Evolutionary conservation across 2,329 filamentous ascomycete species (phyloP).

Genomic region (Diaporthe helianthi): DNA sequence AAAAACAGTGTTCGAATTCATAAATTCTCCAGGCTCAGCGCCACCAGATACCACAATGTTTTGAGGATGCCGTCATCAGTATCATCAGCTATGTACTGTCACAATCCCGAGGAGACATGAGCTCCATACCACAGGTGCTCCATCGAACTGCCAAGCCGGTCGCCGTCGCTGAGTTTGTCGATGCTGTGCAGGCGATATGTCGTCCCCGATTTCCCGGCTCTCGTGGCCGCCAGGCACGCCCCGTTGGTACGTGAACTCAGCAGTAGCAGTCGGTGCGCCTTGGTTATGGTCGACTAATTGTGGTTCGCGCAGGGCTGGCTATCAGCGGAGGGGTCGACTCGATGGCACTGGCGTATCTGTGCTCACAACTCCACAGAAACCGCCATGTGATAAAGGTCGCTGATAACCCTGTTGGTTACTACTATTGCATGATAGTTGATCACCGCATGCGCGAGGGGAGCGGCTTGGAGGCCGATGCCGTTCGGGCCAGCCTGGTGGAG

Average conservation of each 20-base stretch:
- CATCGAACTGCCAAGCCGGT: constrained; percentile 51
- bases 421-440: constrained; percentile 61
- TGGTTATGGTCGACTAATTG: neutral
- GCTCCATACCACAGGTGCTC: constrained; percentile 47
- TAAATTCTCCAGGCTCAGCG: neutral
- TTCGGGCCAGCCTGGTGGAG: constrained; percentile 46
- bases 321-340: constrained; percentile 95
- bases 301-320: constrained; percentile 66
- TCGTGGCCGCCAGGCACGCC: constrained; percentile 44
- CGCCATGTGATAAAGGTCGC: constrained; percentile 49
- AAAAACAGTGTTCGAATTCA: neutral
- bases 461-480: constrained; percentile 56
- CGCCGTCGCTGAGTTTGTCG: constrained; percentile 49
- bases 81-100: neutral
- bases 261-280: neutral
- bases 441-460: constrained; percentile 64
- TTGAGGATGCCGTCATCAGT: neutral
- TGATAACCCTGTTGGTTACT: constrained; percentile 52
- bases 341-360: constrained; percentile 90
- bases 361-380: constrained; percentile 53
- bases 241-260: constrained; percentile 56
- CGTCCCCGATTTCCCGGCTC: constrained; percentile 56
- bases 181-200: constrained; percentile 59
- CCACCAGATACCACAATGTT: neutral
- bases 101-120: constrained; percentile 49